Evolutionary conservation across 2,329 filamentous ascomycete genomes (phyloP), one percentile per base, ranked within the genome.

Genomic region (Plectosphaerella plurivora): DNA sequence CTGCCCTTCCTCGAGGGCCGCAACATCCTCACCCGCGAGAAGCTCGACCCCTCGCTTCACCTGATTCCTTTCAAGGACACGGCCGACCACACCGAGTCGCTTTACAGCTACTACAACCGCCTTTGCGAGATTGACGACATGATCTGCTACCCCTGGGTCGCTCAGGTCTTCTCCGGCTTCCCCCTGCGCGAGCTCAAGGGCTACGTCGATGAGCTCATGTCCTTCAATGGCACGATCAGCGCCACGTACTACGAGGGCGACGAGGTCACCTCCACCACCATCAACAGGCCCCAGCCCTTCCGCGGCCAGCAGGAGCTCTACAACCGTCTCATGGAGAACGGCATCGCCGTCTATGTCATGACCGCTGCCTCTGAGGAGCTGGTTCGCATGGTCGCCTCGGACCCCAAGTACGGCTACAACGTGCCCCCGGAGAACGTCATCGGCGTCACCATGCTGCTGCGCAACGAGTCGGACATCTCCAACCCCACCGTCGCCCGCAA

Each of bases 191-290:
- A 76, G 54, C 67, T 76, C 36, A 74, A 73, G 61, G 69, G 67
- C 53, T 72, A 73, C 56, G 70, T 75, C 2, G 76, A 77, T 56
- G 70, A 77, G 55, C 66, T 78, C 53, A 73, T 77, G 63, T 67
- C 72, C 1, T 65, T 72, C 52, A 69, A 73, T 60, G 55, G 47
- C 24, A 68, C 66, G 9, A 66, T 75, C 5, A 54, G 63, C 5
- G 62, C 64, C n/a, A 66, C 60, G 5, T 73, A 73, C 57, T 72
- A 60, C 45, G 64, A 69, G 10, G 68, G 56, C 16, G 69, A 65
- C 16, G 60, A 61, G 5, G 52, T 69, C 11, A 63, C 64, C 0
- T 16, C 61, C 1, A 60, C 58, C 3, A 60, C 63, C 2, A 57
- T 74, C 35, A 61, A 39, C 18, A 66, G 68, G 3, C 73, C 73